These are phyloP conservation scores for Piromyces finnis DNA, from an alignment of 192 early-diverging fungal species.

Conservation along the genomic window DNA sequence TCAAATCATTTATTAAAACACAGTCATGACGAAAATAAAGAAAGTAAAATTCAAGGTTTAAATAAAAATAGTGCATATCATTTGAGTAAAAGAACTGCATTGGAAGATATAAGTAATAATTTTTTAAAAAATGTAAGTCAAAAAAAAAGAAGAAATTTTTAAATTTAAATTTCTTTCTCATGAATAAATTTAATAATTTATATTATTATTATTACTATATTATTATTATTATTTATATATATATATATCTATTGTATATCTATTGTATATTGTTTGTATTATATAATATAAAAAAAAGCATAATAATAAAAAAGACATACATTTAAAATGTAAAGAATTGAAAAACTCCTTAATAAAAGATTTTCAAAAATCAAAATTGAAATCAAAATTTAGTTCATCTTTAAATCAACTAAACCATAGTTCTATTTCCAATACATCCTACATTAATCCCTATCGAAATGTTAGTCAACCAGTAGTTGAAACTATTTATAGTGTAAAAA, in stretches of 20 bases:
- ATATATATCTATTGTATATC: too few species aligned
- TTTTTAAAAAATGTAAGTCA: too few species aligned
- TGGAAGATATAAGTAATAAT: background rate
- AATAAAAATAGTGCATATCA: background rate
- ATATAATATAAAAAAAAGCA: background rate
- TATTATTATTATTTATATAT: too few species aligned
- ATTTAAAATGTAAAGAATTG: background rate
- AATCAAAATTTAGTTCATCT: background rate
- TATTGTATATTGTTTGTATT: too few species aligned
- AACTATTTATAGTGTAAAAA: background rate
- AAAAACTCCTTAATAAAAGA: background rate
- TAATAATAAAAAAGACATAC: background rate
- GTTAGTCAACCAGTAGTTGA: background rate
- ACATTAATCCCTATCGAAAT: background rate
- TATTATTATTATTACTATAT: too few species aligned
- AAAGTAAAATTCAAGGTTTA: background rate
- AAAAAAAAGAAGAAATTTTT: too few species aligned
- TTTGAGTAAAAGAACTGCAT: background rate
- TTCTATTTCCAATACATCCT: background rate
- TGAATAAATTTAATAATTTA: too few species aligned
- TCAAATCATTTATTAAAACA: background rate
- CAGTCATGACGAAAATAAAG: background rate
- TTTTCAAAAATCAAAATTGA: background rate
- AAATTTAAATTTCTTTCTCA: too few species aligned
- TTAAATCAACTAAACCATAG: background rate